Base-by-base conservation (phyloP, 495 filamentous ascomycete genomes). In the Aspergillus conjunctus region DNA sequence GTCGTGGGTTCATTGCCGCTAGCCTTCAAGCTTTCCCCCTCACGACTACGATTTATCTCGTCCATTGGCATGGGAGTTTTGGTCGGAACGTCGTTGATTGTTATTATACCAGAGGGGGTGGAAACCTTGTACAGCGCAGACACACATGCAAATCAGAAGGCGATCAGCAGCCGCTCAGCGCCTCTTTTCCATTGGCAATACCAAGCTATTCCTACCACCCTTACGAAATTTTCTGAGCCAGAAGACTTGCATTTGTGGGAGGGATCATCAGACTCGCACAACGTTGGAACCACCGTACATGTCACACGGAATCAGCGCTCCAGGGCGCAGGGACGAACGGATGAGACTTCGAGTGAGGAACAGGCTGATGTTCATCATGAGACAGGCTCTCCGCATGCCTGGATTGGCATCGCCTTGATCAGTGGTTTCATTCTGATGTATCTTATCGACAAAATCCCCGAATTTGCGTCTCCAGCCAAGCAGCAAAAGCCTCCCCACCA, bases 381-480 rank as follows among this genome's bases (percentile, higher is more conserved):
- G 34, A 68, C 72, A n/a, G 77, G 72, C 57, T 81, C 82, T 5
- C 83, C 85, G 4, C 87, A 89, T 73, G 85, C 84, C 51, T 88
- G 83, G 81, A 89, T 98, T 53, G 95, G 95, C 12, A 77, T 97
- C 53, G 89, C 93, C 1, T 77, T 98, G 14, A 86, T 96, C 59
- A 78, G 89, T 20, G 94, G 94, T 11, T 98, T 98, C 74, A 87
- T 96, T 60, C 79, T 98, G 58, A 98, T 98, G 94, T 97, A 95
- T 71, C 85, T 98, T 11, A 88, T 98, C 71, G 95, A 98, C 71
- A 89, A 89, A 52, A 77, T 97, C 8, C 92, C 94, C 30, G 84
- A 86, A 55, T 87, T 90, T 69, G 83, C 87, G 45, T 79, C 82
- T 1, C 80, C 73, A 66, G 81, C 66, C 74, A 85, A 78, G 65